Evolutionary conservation across 164 flowering plant species (phyloP).

Genomic region (Vitis labrusca): DNA sequence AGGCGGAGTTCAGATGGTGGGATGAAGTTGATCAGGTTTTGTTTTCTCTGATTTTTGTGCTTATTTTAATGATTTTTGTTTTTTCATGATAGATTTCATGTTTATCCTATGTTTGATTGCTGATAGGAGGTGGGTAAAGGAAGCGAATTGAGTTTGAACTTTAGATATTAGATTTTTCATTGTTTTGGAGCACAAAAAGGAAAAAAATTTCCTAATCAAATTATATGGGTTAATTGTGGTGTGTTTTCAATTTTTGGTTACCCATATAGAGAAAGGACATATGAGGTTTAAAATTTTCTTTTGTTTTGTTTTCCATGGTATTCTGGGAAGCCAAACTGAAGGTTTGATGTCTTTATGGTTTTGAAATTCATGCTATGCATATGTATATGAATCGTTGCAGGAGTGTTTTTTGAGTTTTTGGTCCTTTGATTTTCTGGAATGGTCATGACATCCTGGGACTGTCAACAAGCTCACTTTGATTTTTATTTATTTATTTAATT

Average conservation of each 20-base stretch:
- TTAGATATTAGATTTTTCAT: not conserved
- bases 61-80: not conserved
- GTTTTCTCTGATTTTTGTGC: constrained; percentile 2
- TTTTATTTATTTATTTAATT: no score
- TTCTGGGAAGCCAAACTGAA: not conserved
- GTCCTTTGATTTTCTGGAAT: not conserved
- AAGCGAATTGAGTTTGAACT: not conserved
- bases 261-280: no score
- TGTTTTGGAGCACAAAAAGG: no score
- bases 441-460: not conserved
- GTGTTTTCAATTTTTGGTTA: no score
- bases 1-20: constrained; percentile 92
- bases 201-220: no score
- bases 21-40: constrained; percentile 82
- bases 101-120: not conserved
- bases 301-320: not conserved
- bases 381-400: not conserved
- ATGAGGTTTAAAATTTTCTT: not conserved
- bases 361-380: not conserved
- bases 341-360: not conserved
- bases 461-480: no score
- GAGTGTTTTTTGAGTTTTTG: not conserved
- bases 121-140: not conserved
- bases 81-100: not conserved
- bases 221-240: no score